phyloP scores from a whole-genome alignment of 768 basidiomycete species.

The Sarcodon sp. region DNA sequence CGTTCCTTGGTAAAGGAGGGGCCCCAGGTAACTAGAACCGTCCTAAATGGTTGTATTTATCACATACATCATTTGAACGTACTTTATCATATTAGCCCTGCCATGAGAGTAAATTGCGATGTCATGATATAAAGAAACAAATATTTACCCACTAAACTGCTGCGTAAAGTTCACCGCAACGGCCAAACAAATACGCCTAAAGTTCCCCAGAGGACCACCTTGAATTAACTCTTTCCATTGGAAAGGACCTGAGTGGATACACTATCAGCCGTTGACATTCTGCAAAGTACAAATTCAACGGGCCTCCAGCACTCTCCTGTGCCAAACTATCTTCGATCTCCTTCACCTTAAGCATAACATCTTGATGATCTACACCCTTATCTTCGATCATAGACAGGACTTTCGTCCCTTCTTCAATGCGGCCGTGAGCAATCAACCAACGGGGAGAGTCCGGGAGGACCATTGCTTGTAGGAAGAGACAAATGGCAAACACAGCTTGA shows the following conservation, averaged over 20 bases:
- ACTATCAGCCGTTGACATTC: background rate
- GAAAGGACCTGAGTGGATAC: conserved; percentile 12
- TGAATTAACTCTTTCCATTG: conserved; percentile 20
- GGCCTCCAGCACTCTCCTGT: conserved; percentile 25
- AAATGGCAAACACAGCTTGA: conserved; percentile 25
- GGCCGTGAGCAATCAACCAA: conserved; percentile 27
- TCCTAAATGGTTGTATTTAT: background rate
- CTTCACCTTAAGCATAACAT: conserved; percentile 18
- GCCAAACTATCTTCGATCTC: conserved; percentile 25
- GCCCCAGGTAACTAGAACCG: conserved; percentile 20
- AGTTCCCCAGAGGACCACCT: conserved; percentile 24
- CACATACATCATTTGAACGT: background rate
- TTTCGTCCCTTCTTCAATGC: conserved; percentile 19
- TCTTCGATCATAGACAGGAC: conserved; percentile 24
- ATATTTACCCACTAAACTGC: conserved; percentile 25
- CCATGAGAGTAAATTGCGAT: background rate
- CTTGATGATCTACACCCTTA: conserved; percentile 19
- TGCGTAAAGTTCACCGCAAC: conserved; percentile 28
- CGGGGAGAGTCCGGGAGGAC: conserved; percentile 26
- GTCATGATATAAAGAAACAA: background rate
- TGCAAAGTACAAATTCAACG: background rate
- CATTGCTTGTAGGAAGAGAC: conserved; percentile 20
- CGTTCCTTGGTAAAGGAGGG: conserved; percentile 27
- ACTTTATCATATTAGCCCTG: conserved; percentile 28
- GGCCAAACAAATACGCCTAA: conserved; percentile 23